Conservation (phyloP, 805 yeast species). For the Cyberlindnera lachancei region DNA sequence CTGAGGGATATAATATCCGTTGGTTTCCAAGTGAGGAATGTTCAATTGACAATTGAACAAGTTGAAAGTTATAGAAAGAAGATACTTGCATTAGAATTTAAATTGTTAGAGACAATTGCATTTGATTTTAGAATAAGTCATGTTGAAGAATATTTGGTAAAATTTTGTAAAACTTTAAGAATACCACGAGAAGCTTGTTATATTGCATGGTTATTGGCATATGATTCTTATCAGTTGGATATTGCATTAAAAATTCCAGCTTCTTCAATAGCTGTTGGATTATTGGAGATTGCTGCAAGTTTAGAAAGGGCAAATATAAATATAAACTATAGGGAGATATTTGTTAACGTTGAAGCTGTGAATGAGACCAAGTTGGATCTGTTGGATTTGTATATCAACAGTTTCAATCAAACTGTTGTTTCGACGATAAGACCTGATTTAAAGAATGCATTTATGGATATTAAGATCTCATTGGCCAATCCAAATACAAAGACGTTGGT, state of each 20-base stretch:
- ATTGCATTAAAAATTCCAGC: slow-evolving; percentile 64
- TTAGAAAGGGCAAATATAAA: slow-evolving; percentile 28
- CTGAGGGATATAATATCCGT: slow-evolving; percentile 49
- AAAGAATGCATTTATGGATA: slow-evolving; percentile 29
- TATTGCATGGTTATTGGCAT: slow-evolving; percentile 68
- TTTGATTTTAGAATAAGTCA: slow-evolving; percentile 73
- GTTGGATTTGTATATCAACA: slow-evolving; percentile 54
- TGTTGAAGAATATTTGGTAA: slow-evolving; percentile 59
- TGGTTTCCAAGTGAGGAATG: slow-evolving; percentile 28
- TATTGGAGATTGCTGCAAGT: slow-evolving; percentile 52
- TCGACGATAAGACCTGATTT: slow-evolving; percentile 30
- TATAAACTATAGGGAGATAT: slow-evolving; percentile 7
- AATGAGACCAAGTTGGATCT: slow-evolving; percentile 48
- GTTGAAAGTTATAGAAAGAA: slow-evolving; percentile 50
- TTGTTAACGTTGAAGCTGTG: slow-evolving; percentile 21
- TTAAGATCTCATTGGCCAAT: slow-evolving; percentile 39
- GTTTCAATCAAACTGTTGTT: slow-evolving; percentile 43
- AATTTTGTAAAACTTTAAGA: slow-evolving; percentile 44
- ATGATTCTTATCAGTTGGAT: slow-evolving; percentile 67
- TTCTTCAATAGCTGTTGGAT: slow-evolving; percentile 66
- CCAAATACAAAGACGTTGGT: slow-evolving; percentile 24
- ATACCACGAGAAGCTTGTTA: slow-evolving; percentile 41
- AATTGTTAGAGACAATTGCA: slow-evolving; percentile 64
- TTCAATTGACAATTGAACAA: slow-evolving; percentile 22
- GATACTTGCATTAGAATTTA: slow-evolving; percentile 57